Percentiles rank a stretch among this genome's conserved stretches.
phyloP scores from a whole-genome alignment of 345 rosid genomes.

The Lumnitzera racemosa region DNA sequence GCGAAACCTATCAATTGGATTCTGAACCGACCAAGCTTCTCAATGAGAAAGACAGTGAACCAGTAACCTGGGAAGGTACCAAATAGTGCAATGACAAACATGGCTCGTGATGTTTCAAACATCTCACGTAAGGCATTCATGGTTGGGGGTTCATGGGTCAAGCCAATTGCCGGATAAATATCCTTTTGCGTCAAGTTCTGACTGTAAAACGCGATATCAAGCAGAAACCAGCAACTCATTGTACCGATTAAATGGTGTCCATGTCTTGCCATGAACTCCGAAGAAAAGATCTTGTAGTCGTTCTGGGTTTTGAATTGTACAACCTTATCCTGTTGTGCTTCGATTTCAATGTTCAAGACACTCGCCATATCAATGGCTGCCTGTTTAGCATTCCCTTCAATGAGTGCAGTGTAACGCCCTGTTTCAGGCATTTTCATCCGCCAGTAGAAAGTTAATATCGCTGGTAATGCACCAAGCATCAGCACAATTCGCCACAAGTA shows the following conservation, averaged over 20 bases:
- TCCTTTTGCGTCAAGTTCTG: conserved; percentile 48
- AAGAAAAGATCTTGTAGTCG: conserved; percentile 20
- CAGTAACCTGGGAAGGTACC: conserved; percentile 52
- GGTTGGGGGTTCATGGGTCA: background rate
- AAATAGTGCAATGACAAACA: conserved; percentile 32
- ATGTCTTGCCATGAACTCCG: conserved; percentile 24
- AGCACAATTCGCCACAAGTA: conserved; percentile 39
- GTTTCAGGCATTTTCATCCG: conserved; percentile 60
- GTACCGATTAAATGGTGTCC: conserved; percentile 41
- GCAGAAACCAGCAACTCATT: conserved; percentile 39
- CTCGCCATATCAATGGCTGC: conserved; percentile 42
- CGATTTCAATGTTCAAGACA: conserved; percentile 32
- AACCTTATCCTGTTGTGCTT: conserved; percentile 23
- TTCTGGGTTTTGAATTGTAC: conserved; percentile 20
- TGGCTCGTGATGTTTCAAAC: conserved; percentile 32
- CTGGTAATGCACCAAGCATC: conserved; percentile 50
- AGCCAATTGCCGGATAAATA: conserved; percentile 28
- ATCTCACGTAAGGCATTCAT: conserved; percentile 37
- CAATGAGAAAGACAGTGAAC: conserved; percentile 41
- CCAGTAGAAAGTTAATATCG: conserved; percentile 36
- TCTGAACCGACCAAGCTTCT: conserved; percentile 29
- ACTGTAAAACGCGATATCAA: conserved; percentile 48
- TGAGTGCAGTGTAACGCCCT: conserved; percentile 39
- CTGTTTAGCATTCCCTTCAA: conserved; percentile 38
- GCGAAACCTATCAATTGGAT: conserved; percentile 44